Evolutionary conservation across 768 basidiomycete genomes (phyloP), one percentile per base, ranked within the genome.

Genomic region (Naganishia onofrii): DNA sequence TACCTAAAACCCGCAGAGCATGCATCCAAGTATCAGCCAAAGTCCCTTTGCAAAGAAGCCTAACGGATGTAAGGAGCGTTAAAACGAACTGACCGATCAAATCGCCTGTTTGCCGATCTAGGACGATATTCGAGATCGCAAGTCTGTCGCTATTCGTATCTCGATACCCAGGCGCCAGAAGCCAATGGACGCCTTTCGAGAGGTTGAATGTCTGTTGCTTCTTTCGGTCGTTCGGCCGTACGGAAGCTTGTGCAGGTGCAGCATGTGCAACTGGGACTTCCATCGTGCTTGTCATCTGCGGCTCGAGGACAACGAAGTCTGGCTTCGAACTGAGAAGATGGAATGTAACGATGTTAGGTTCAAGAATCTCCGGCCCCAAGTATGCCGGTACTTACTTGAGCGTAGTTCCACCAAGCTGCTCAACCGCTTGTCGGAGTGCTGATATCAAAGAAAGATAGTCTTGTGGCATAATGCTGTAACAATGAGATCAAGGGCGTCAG

Each of bases 381-480:
- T 44, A 13, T 44, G 38, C 23, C 7, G n/a, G 38, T 34, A 36
- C 60, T 63, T 23, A 63, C 60, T 10, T 23, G 2, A 8, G 5
- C 0, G 36, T 23, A n/a, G 2, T 15, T 26, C 19, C 26, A 1
- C 36, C 23, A 5, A 63, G n/a, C 32, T 63, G 60, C 0, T 63
- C 60, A 15, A 63, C 28, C 3, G 60, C 26, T 29, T 63, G 42
- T 28, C 60, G 60, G 9, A 63, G 42, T 42, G 42, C 42, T 7
- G 60, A 13, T 26, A 63, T 23, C 38, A 63, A 15, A 12, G 60
- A 63, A 29, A 63, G 60, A n/a, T 63, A 63, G 12, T 63, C 60
- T 29, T 63, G 60, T 3, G 29, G 9, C 17, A 12, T 13, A 26
- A 23, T 44, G 26, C 60, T 44, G 48, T 13, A 63, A 1, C 7